phyloP scores from a whole-genome alignment of 305 asterid genomes.

The Ajuga reptans region DNA sequence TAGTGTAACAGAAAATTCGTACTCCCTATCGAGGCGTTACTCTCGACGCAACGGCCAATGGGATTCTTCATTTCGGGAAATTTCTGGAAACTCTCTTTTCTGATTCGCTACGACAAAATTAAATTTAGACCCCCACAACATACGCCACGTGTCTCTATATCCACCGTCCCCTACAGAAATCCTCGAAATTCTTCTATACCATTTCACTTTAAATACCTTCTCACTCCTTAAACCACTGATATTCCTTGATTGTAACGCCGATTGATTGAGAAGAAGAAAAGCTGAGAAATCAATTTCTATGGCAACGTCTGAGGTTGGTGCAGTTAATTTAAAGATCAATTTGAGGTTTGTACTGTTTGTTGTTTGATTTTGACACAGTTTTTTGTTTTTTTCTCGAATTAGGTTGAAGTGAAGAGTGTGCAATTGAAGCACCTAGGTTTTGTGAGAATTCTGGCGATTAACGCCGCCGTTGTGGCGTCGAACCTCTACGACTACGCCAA shows the following conservation, averaged over 20 bases:
- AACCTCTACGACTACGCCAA: constrained; percentile 39
- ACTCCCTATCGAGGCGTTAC: too few relatives aligned
- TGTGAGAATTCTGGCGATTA: constrained; percentile 34
- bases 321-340: background rate
- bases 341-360: background rate
- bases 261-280: background rate
- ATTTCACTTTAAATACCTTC: background rate
- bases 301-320: constrained; percentile 32
- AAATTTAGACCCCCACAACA: background rate
- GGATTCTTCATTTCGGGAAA: background rate
- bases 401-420: constrained; percentile 38
- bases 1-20: too few relatives aligned
- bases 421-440: constrained; percentile 55
- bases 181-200: constrained; percentile 8
- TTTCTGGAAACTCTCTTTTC: background rate
- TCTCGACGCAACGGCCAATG: background rate
- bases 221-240: background rate
- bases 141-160: constrained; percentile 24
- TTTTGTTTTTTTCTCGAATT: background rate
- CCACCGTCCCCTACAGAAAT: background rate
- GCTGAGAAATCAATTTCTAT: constrained; percentile 14
- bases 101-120: background rate
- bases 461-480: constrained; percentile 37
- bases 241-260: constrained; percentile 6
- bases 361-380: background rate